A percentile compares a stretch with the other conserved stretches of the same genome.
phyloP scores from a whole-genome alignment of 2,329 filamentous ascomycete species.

The Diplodia seriata region DNA sequence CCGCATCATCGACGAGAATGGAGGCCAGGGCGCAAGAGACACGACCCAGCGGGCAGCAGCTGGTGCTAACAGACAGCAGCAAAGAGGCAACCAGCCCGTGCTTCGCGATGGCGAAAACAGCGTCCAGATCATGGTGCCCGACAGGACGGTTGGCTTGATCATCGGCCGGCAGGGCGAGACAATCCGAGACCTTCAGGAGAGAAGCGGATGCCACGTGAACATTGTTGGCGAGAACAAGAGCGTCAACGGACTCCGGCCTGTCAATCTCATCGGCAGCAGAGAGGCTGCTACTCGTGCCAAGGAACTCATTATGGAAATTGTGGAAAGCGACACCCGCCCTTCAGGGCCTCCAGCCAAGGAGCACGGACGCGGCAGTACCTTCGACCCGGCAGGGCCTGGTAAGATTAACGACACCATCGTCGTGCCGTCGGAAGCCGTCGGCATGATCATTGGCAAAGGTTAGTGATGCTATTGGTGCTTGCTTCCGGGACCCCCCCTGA shows the following conservation, averaged over 20 bases:
- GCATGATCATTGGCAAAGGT: slow-evolving; percentile 95
- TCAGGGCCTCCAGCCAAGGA: slow-evolving; percentile 47
- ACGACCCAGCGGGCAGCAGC: not conserved
- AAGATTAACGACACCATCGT: slow-evolving; percentile 84
- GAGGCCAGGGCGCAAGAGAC: slow-evolving; percentile 56
- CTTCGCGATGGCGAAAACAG: slow-evolving; percentile 82
- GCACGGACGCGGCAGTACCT: slow-evolving; percentile 49
- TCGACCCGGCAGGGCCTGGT: slow-evolving; percentile 51
- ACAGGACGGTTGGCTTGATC: slow-evolving; percentile 89
- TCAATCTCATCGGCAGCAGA: slow-evolving; percentile 84
- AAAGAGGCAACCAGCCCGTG: slow-evolving; percentile 49
- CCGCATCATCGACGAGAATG: slow-evolving; percentile 86
- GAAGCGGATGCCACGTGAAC: slow-evolving; percentile 93
- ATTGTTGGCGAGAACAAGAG: slow-evolving; percentile 94
- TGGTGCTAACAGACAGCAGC: slow-evolving; percentile 40
- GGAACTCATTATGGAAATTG: slow-evolving; percentile 90
- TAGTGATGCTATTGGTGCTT: slow-evolving; percentile 30
- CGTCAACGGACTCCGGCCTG: slow-evolving; percentile 84
- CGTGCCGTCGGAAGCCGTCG: slow-evolving; percentile 88
- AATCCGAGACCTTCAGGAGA: slow-evolving; percentile 88
- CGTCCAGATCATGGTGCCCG: slow-evolving; percentile 92
- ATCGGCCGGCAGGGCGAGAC: slow-evolving; percentile 94
- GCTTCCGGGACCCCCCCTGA: slow-evolving; percentile 34
- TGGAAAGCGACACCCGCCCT: slow-evolving; percentile 77
- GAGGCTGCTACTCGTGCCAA: slow-evolving; percentile 79